Percentiles rank a stretch among this genome's conserved stretches.
These are phyloP conservation scores for Coniosporium apollinis DNA, from an alignment of 495 filamentous ascomycete species.

Conservation along the genomic window DNA sequence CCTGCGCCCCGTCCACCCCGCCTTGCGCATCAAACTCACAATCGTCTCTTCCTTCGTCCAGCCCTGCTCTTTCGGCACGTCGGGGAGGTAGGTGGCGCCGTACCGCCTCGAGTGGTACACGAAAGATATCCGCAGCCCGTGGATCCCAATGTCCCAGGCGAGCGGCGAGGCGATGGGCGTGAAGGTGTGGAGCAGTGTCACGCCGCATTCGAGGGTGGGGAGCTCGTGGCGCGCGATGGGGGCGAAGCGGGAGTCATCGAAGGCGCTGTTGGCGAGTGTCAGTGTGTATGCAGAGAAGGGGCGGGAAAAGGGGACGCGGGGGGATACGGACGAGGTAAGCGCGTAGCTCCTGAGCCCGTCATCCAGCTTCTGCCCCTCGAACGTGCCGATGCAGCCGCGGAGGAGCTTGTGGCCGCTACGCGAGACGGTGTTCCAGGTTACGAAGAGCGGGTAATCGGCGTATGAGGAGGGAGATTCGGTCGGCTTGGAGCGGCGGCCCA, in stretches of 20 bases:
- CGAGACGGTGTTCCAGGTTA: constrained; percentile 75
- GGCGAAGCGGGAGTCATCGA: constrained; percentile 71
- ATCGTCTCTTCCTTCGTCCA: constrained; percentile 93
- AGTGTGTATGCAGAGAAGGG: background rate
- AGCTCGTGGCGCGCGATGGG: constrained; percentile 56
- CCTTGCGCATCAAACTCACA: constrained; percentile 82
- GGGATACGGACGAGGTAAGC: constrained; percentile 51
- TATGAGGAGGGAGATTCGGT: too few relatives aligned
- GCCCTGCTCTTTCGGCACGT: constrained; percentile 80
- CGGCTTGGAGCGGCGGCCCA: constrained; percentile 21
- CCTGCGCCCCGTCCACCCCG: constrained; percentile 58
- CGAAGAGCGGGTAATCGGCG: constrained; percentile 63
- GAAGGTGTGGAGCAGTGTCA: constrained; percentile 30
- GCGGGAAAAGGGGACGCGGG: background rate
- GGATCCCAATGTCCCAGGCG: constrained; percentile 74
- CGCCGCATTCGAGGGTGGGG: constrained; percentile 30
- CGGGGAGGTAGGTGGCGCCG: constrained; percentile 73
- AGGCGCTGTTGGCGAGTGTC: constrained; percentile 34
- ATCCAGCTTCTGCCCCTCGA: constrained; percentile 60
- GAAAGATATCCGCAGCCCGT: constrained; percentile 49
- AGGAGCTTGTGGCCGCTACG: constrained; percentile 46
- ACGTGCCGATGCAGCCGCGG: constrained; percentile 93
- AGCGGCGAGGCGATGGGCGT: constrained; percentile 40
- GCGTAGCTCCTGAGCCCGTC: constrained; percentile 65
- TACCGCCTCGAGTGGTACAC: constrained; percentile 21